These are phyloP conservation scores for Ulota crispa DNA, from an alignment of 225 moss, liverwort and hornwort genomes.

Conservation along the genomic window DNA sequence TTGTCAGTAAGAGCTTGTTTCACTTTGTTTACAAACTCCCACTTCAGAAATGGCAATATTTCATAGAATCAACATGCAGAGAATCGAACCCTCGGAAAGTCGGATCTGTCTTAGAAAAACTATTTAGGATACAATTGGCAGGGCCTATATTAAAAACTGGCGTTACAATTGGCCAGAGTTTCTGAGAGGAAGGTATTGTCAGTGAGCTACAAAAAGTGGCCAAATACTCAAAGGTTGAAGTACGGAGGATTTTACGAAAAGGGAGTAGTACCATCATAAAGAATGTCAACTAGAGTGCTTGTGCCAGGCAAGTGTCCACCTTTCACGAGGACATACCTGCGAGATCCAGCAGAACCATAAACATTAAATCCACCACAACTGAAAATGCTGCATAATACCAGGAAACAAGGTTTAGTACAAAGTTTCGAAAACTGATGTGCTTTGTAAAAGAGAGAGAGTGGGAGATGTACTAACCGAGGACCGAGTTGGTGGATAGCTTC, in stretches of 20 bases:
- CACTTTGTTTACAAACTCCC: not conserved
- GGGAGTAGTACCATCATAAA: conserved; percentile 71
- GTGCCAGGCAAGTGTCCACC: conserved; percentile 84
- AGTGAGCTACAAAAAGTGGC: not conserved
- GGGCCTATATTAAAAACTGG: too few species aligned
- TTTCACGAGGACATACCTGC: conserved; percentile 89
- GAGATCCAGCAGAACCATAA: conserved; percentile 14
- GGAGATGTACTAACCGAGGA: conserved; percentile 58
- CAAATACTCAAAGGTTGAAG: not conserved
- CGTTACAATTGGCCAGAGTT: not conserved
- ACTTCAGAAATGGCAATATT: not conserved
- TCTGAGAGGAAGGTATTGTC: not conserved
- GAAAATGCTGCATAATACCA: not conserved
- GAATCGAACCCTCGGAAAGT: not conserved
- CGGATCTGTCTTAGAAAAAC: not conserved
- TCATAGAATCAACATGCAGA: not conserved
- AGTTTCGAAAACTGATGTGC: not conserved
- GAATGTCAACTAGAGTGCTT: conserved; percentile 69
- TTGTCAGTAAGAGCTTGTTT: not conserved
- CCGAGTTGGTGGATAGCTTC: conserved; percentile 86
- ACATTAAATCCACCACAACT: not conserved
- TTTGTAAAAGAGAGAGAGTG: not conserved
- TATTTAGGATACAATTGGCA: not conserved
- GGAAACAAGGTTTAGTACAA: not conserved
- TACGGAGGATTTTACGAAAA: not conserved